A percentile compares a stretch with the other conserved stretches of the same genome.
Evolutionary conservation across 2,329 filamentous ascomycete species (phyloP).

Genomic region (Diplodia intermedia): DNA sequence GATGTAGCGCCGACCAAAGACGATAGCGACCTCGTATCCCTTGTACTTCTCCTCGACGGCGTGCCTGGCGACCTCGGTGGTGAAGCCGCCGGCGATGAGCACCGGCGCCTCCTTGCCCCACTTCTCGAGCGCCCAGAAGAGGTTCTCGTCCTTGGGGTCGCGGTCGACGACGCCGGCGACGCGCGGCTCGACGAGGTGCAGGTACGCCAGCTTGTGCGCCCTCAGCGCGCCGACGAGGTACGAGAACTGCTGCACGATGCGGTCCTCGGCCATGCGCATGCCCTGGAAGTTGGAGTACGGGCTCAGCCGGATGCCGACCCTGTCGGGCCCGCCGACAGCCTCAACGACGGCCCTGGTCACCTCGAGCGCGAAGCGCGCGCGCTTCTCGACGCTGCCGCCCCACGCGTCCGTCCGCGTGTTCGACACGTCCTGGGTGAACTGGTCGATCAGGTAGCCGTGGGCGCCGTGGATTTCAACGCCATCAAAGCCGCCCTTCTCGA

Average conservation of each 20-base stretch:
- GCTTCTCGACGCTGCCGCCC: conserved; percentile 59
- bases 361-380: conserved; percentile 61
- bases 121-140: conserved; percentile 40
- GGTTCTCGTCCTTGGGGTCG: conserved; percentile 36
- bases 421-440: conserved; percentile 67
- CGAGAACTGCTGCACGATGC: conserved; percentile 65
- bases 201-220: conserved; percentile 62
- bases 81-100: conserved; percentile 53
- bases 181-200: conserved; percentile 68
- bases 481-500: conserved; percentile 63
- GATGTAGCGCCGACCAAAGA: conserved; percentile 59
- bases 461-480: conserved; percentile 65
- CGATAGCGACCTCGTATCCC: conserved; percentile 54
- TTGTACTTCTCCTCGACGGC: conserved; percentile 51
- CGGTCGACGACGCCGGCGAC: conserved; percentile 50
- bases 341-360: conserved; percentile 58
- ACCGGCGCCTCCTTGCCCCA: conserved; percentile 42
- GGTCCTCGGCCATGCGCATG: conserved; percentile 66
- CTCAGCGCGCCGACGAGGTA: conserved; percentile 62
- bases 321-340: conserved; percentile 58
- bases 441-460: conserved; percentile 71
- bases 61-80: conserved; percentile 47
- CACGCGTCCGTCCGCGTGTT: conserved; percentile 62
- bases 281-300: conserved; percentile 68
- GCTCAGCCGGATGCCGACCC: conserved; percentile 63